Evolutionary conservation across 768 basidiomycete species (phyloP), one percentile per base, ranked within the genome.

Genomic region (Amanita pallidorosea): DNA sequence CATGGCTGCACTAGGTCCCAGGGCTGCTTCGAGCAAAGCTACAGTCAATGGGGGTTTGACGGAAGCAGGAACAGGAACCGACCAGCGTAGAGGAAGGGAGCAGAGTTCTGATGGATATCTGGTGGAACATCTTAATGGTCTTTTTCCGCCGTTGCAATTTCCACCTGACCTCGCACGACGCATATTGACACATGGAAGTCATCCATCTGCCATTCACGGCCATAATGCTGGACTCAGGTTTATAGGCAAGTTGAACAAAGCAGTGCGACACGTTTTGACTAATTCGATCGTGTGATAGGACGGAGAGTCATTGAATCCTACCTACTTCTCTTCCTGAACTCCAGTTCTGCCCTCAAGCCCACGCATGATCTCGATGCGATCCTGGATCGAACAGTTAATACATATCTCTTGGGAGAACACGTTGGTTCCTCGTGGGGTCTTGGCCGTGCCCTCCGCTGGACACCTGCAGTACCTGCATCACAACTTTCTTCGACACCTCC

Each of bases 271-370:
- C 13, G 42, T 35, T 23, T 47, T 46, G 27, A 34, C 18, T 38
- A 20, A 34, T 34, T 27, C 40, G 34, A 23, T 51, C 45, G 27
- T 37, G 17, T 51, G 33, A 35, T 57, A 89, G 88, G 88, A 36
- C 82, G 89, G 47, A 78, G 89, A 52, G 83, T 86, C 20, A 68
- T 91, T 31, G 78, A 87, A 57, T 73, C 85, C 5, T 91, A 88
- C 61, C 76, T 86, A 45, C 69, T 83, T 31, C 72, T 91, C 33
- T 83, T 88, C 66, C 67, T 91, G 11, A 75, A 80, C 45, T 78
- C 81, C 42, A 73, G 68, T 45, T 67, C 74, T 8, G 67, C 67
- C 13, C 66, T 77, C 22, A 67, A 66, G 52, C 65, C 71, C 9
- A 62, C 66, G 20, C 73, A 79, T 58, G 79, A 85, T 65, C 69